Conservation (phyloP, 805 yeast genomes). For the Teunomyces aglyptinius region DNA sequence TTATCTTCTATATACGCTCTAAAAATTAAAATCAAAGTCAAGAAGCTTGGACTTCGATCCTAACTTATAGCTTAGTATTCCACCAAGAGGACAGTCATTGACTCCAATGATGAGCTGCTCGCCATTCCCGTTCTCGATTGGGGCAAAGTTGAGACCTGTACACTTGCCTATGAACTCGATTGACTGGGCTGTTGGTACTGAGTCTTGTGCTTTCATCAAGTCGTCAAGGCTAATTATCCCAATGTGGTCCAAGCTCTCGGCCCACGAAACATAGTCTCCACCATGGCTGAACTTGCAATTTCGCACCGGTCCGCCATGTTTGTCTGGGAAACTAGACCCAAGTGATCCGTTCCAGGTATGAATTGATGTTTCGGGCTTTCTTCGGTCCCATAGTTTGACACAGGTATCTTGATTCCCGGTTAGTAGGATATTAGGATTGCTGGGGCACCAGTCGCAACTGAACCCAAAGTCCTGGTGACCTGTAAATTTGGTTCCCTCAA, state of each 20-base stretch:
- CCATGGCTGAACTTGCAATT: conserved; percentile 48
- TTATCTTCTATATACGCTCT: neutral
- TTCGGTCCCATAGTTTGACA: conserved; percentile 50
- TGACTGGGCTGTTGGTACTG: conserved; percentile 37
- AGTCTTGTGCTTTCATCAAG: conserved; percentile 15
- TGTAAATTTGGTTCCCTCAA: conserved; percentile 16
- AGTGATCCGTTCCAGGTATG: conserved; percentile 37
- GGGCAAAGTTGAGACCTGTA: conserved; percentile 51
- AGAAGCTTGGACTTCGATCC: conserved; percentile 33
- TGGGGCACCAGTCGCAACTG: conserved; percentile 56
- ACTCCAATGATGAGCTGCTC: conserved; percentile 54
- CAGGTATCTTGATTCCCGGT: conserved; percentile 65
- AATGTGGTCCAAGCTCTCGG: conserved; percentile 58
- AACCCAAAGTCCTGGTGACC: conserved; percentile 60
- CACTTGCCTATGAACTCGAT: conserved; percentile 59
- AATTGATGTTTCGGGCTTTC: conserved; percentile 29
- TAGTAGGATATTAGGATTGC: conserved; percentile 41
- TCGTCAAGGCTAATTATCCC: conserved; percentile 45
- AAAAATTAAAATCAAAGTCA: conserved; percentile 40
- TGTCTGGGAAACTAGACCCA: conserved; percentile 20
- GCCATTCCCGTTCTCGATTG: conserved; percentile 41
- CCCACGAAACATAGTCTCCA: conserved; percentile 51
- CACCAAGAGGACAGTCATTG: conserved; percentile 56
- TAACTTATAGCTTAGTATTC: conserved; percentile 48
- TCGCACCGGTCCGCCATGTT: conserved; percentile 49